Evolutionary conservation across 2,329 filamentous ascomycete genomes (phyloP), one percentile per base, ranked within the genome.

Genomic region (Cladosporium austrohemisphaericum): DNA sequence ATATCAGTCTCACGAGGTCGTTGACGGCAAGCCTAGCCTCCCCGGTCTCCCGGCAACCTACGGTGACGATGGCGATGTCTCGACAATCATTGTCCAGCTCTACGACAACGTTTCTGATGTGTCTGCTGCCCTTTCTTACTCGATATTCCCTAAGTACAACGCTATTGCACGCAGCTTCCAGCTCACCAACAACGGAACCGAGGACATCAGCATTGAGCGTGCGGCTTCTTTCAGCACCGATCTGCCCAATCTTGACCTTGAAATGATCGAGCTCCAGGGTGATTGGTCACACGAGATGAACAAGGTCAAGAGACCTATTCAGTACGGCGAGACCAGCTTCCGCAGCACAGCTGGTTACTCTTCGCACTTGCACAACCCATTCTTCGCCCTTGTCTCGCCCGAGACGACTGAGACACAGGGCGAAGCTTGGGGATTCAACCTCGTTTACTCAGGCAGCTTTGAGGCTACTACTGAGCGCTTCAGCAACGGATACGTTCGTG

Each of bases 381-480:
- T 85, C 66, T 70, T 85, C 18, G 73, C 78, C 0, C 64, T 85
- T 2, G 71, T 79, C 0, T 68, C 76, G 3, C 76, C 80, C 0
- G 69, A 68, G 1, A 79, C 81, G 0, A 85, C 81, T 1, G 81
- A 85, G 57, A 74, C 75, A 0, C 71, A 74, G 2, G 82, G 82
- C 1, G 75, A 83, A 29, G 80, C 78, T 5, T 85, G 79, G 73
- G 82, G 80, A 0, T 84, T 85, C 62, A 83, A 79, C 1, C 71
- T 85, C 2, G 70, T 85, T 14, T 85, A 84, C 63, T 80, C 79
- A 0, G 82, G 82, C 2, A 84, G 80, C 1, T 84, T 84, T 56
- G 69, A 74, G 1, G 78, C 77, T 0, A 75, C 80, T n/a, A 74
- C 83, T 0, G 81, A 85, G 57, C 79, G 79, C 47, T 76, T 77